Percentiles rank a stretch among this genome's conserved stretches.
Conservation (phyloP, 2,329 filamentous ascomycete genomes). For the Dactylellina parvicollis region DNA sequence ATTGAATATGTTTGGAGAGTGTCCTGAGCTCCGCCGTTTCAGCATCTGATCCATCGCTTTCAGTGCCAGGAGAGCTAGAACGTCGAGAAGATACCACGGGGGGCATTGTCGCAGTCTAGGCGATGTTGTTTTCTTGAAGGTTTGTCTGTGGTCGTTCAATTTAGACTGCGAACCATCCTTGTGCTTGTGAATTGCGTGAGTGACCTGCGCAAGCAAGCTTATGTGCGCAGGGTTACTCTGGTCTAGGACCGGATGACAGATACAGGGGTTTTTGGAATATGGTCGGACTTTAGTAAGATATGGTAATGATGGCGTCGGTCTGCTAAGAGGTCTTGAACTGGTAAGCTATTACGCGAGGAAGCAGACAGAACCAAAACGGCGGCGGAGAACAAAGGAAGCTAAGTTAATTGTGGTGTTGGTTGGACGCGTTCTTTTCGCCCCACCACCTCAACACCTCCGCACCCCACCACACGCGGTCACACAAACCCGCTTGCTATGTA, state of each 20-base stretch:
- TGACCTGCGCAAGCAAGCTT: too few relatives aligned
- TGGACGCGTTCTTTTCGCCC: constrained; percentile 9
- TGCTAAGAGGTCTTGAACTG: too few relatives aligned
- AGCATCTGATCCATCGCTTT: background rate
- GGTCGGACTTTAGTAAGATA: too few relatives aligned
- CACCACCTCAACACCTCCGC: background rate
- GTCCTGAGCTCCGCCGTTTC: background rate
- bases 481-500: background rate
- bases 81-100: constrained; percentile 13
- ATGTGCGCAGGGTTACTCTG: too few relatives aligned
- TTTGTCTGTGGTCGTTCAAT: background rate
- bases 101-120: constrained; percentile 3
- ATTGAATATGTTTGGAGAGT: background rate
- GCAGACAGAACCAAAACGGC: background rate
- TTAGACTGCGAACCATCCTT: too few relatives aligned
- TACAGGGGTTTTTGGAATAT: too few relatives aligned
- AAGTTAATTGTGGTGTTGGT: background rate
- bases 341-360: too few relatives aligned
- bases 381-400: constrained; percentile 3
- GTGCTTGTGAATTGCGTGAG: too few relatives aligned
- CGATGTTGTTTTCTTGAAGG: background rate
- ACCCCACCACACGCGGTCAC: constrained; percentile 22
- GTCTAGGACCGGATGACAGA: too few relatives aligned
- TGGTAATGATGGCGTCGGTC: too few relatives aligned
- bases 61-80: constrained; percentile 1